phyloP scores from a whole-genome alignment of 2,329 filamentous ascomycete genomes.

The Aspergillus aculeatinus region DNA sequence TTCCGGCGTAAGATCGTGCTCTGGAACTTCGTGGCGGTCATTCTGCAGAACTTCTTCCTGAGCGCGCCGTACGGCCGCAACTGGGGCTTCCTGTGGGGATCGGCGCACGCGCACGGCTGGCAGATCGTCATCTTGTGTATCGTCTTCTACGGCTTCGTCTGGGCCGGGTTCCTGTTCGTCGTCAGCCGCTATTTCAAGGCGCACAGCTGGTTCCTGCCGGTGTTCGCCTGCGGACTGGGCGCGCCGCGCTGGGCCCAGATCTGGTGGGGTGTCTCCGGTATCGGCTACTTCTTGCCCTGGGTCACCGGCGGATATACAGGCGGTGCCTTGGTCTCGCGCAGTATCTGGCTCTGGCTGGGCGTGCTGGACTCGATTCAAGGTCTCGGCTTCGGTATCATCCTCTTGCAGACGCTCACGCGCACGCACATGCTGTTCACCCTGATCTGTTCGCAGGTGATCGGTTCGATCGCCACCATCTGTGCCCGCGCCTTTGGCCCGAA shows the following conservation, averaged over 20 bases:
- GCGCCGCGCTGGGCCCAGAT: constrained; percentile 67
- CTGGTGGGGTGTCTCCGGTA: constrained; percentile 61
- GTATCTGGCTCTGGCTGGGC: constrained; percentile 66
- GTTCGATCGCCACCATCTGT: constrained; percentile 60
- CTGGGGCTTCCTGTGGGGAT: constrained; percentile 63
- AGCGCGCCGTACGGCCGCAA: constrained; percentile 64
- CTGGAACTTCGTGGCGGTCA: constrained; percentile 58
- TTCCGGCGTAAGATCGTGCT: constrained; percentile 52
- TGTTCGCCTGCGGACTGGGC: constrained; percentile 64
- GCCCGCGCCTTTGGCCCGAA: constrained; percentile 61
- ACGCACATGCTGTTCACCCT: constrained; percentile 63
- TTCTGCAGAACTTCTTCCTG: constrained; percentile 66
- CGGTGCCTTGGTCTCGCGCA: constrained; percentile 55
- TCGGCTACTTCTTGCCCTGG: constrained; percentile 63
- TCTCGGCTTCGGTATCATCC: constrained; percentile 65
- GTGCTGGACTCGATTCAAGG: constrained; percentile 64
- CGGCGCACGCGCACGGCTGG: constrained; percentile 56
- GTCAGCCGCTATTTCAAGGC: constrained; percentile 56
- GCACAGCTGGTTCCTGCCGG: constrained; percentile 66
- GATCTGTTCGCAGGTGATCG: constrained; percentile 59
- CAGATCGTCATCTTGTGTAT: constrained; percentile 55
- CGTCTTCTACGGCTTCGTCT: constrained; percentile 54
- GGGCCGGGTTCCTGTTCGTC: constrained; percentile 47
- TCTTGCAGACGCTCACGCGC: constrained; percentile 63
- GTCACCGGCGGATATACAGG: constrained; percentile 51